Base-by-base conservation (phyloP, 306 rosid species). In the Acacia acuminata region DNA sequence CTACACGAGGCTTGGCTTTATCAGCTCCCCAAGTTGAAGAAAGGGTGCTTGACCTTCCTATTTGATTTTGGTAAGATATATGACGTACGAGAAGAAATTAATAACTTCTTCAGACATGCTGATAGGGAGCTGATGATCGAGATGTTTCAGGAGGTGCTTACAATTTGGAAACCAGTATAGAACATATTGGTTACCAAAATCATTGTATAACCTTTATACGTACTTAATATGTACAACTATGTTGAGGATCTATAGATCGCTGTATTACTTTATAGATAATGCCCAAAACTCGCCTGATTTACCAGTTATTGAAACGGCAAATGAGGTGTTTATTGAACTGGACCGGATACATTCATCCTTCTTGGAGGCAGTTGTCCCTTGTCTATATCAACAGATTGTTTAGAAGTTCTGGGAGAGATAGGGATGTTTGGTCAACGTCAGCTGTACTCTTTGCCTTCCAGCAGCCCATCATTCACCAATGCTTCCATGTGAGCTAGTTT, bases 401-500 rank as follows among this genome's bases (percentile, higher is more conserved):
- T 67, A 34, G 94, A 90, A 50, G 93, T 85, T 85, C 91, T 83
- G 16, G 96, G 85, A 63, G 85, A 63, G 92, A 88, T 70, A 84
- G 66, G 80, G 94, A 83, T 82, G 91, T 47, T 82, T 80, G 84
- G 42, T 91, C 88, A 74, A 85, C 81, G 75, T 80, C 91, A 4
- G 86, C 73, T 16, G 91, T 74, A 82, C 47, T 38, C 84, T 80
- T 84, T 84, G 53, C 87, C 97, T 78, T 81, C 97, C 73, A 96
- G 81, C 70, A 94, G 90, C 84, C 82, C 90, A 84, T 96, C 99
- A 79, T 85, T 88, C 86, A 96, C 99, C 91, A 96, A 84, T 77
- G 85, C 97, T 87, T 96, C 99, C 99, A 96, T 92, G 94, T 88
- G 86, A 82, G 99, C 99, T 65, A 96, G 93, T 90, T 94, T 96